Evolutionary conservation across 2,329 filamentous ascomycete species (phyloP).

Genomic region (Ascochyta pisi): DNA sequence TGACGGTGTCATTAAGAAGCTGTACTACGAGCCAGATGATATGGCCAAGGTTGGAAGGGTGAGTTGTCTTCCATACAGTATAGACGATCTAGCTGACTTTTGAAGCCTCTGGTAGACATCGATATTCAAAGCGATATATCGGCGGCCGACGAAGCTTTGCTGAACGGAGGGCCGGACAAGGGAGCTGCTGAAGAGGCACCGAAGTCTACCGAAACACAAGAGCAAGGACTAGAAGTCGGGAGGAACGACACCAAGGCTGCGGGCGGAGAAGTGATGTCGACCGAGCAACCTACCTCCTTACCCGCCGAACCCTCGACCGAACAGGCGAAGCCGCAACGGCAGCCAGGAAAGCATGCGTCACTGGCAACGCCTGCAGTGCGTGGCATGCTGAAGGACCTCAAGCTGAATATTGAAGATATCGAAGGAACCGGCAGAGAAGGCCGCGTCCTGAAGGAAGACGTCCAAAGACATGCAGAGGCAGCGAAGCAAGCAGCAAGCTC

Average conservation of each 20-base stretch:
- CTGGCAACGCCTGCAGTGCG: constrained; percentile 92
- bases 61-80: constrained; percentile 7
- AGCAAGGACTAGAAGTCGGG: constrained; percentile 38
- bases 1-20: constrained; percentile 91
- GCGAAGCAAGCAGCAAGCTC: constrained; percentile 30
- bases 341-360: constrained; percentile 70
- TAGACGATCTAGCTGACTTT: constrained; percentile 19
- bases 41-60: constrained; percentile 90
- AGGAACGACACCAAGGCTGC: constrained; percentile 45
- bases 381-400: constrained; percentile 80
- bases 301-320: constrained; percentile 29
- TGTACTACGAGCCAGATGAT: constrained; percentile 94
- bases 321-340: constrained; percentile 28
- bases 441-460: constrained; percentile 89
- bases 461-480: constrained; percentile 57
- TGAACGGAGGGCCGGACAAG: constrained; percentile 43
- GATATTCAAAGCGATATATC: constrained; percentile 83
- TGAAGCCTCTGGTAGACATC: constrained; percentile 86
- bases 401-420: constrained; percentile 79
- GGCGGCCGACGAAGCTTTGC: constrained; percentile 61
- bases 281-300: constrained; percentile 26
- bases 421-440: constrained; percentile 89
- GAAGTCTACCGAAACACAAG: constrained; percentile 23
- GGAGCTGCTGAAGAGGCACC: constrained; percentile 29
- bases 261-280: constrained; percentile 22